These are phyloP conservation scores for Debaryomyces fabryi DNA, from an alignment of 1,139 yeast genomes.

Conservation along the genomic window DNA sequence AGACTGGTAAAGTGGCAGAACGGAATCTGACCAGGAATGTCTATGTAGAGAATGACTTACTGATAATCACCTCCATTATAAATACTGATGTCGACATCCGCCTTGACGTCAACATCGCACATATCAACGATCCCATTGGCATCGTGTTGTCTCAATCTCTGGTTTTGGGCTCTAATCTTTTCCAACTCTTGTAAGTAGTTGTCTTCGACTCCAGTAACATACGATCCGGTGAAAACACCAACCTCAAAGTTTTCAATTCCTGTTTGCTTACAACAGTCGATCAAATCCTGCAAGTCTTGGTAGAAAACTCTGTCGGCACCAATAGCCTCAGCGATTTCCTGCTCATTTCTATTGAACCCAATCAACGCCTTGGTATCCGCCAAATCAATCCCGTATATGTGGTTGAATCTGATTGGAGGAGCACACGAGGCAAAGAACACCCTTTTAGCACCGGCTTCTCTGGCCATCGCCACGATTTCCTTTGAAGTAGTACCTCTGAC, in stretches of 20 bases:
- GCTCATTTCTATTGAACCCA: slow-evolving; percentile 76
- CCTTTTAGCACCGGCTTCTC: slow-evolving; percentile 93
- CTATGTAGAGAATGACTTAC: slow-evolving; percentile 7
- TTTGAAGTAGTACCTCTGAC: slow-evolving; percentile 97
- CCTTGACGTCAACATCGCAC: slow-evolving; percentile 67
- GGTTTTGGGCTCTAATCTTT: slow-evolving; percentile 79
- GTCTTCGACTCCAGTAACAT: slow-evolving; percentile 90
- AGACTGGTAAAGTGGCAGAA: not conserved
- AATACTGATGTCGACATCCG: slow-evolving; percentile 89
- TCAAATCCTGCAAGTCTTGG: slow-evolving; percentile 80
- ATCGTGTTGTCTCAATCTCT: slow-evolving; percentile 53
- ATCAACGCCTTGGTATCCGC: slow-evolving; percentile 95
- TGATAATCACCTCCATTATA: slow-evolving; percentile 83
- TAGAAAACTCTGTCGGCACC: slow-evolving; percentile 93
- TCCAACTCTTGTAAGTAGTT: slow-evolving; percentile 82
- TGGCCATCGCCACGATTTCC: slow-evolving; percentile 96
- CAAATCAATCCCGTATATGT: slow-evolving; percentile 94
- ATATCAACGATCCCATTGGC: slow-evolving; percentile 46
- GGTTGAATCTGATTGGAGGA: slow-evolving; percentile 94
- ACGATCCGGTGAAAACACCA: slow-evolving; percentile 96
- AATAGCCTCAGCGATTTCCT: slow-evolving; percentile 73
- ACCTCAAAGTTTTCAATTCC: slow-evolving; percentile 74
- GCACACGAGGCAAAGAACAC: slow-evolving; percentile 97
- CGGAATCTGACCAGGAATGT: not conserved
- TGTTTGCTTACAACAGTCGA: slow-evolving; percentile 72